phyloP scores from a whole-genome alignment of 169 alveolate species.

The Plasmodium cynomolgi region DNA sequence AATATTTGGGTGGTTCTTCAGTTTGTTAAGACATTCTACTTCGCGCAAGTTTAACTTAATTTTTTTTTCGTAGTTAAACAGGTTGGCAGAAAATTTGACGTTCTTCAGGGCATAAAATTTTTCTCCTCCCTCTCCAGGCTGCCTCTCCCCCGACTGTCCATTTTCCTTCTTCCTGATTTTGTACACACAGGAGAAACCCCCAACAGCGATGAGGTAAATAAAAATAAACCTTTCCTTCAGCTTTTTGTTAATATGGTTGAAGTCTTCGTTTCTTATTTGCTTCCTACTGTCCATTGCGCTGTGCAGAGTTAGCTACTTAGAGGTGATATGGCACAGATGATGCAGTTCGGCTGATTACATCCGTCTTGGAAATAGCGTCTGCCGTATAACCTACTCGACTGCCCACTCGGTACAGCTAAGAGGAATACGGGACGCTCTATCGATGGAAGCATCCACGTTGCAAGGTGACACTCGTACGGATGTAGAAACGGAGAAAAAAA shows the following conservation, averaged over 20 bases:
- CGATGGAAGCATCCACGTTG: background rate
- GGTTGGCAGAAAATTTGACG: conserved; percentile 29
- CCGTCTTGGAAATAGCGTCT: background rate
- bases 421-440: background rate
- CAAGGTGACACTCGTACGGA: background rate
- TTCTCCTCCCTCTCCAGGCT: background rate
- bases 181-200: conserved; percentile 60
- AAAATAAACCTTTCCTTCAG: conserved; percentile 41
- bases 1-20: conserved; percentile 27
- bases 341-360: background rate
- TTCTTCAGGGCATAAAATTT: conserved; percentile 50
- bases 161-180: conserved; percentile 21
- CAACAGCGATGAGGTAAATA: conserved; percentile 32
- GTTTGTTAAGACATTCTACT: conserved; percentile 25
- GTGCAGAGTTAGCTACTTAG: background rate
- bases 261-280: conserved; percentile 4
- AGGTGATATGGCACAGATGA: background rate
- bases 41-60: conserved; percentile 38
- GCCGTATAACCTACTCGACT: too few species aligned
- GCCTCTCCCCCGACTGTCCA: background rate
- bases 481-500: background rate
- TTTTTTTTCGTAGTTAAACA: conserved; percentile 24
- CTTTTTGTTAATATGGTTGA: conserved; percentile 7
- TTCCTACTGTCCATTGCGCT: background rate
- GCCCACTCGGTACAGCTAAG: background rate